Percentiles rank a stretch among this genome's conserved stretches.
Conservation (phyloP, 2,329 filamentous ascomycete species). For the Botrytis cinerea region DNA sequence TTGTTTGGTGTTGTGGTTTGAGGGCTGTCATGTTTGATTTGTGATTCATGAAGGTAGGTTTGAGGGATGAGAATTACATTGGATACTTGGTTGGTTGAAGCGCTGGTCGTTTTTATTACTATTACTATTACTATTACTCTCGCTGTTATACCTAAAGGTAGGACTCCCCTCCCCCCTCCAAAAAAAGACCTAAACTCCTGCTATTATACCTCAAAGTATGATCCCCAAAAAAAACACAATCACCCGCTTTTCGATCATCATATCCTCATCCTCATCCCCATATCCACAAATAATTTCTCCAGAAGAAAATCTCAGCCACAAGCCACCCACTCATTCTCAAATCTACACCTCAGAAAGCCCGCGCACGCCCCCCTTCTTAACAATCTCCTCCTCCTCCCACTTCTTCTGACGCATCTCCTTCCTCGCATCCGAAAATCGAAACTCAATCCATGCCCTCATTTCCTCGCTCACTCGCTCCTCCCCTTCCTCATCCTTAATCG, state of each 20-base stretch:
- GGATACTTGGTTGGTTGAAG: background rate
- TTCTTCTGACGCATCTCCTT: rapidly evolving
- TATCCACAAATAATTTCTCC: background rate
- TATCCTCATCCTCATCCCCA: too few species aligned
- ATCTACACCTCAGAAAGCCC: background rate
- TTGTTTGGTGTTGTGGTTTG: too few species aligned
- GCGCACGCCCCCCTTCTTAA: background rate
- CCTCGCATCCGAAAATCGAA: background rate
- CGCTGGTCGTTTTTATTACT: background rate
- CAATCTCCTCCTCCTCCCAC: background rate
- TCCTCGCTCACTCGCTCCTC: background rate
- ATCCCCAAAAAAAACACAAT: background rate
- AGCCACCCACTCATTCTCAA: too few species aligned
- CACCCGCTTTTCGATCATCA: too few species aligned
- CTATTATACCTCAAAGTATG: background rate
- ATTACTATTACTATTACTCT: background rate
- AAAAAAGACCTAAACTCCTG: too few species aligned
- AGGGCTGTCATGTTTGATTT: too few species aligned
- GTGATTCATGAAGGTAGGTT: too few species aligned
- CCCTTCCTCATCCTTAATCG: background rate
- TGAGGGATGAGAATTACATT: background rate
- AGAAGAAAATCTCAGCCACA: background rate
- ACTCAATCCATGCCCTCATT: background rate
- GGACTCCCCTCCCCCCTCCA: too few species aligned
- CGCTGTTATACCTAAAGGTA: background rate